phyloP scores from a whole-genome alignment of 2,329 filamentous ascomycete genomes.

The Drechslerella coelobrocha region DNA sequence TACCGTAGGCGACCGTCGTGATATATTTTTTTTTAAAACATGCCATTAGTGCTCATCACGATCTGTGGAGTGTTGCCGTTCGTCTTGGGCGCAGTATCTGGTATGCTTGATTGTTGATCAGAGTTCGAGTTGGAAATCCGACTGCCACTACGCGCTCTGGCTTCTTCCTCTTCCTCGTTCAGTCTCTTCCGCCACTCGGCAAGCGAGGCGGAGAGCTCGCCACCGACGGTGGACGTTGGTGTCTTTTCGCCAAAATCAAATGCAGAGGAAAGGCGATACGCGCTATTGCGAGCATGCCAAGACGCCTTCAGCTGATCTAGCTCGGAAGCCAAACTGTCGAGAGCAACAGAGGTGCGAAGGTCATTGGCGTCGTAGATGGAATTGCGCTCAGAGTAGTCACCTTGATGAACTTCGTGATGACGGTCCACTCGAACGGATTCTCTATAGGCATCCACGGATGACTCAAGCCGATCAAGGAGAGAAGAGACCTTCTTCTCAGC shows the following conservation, averaged over 20 bases:
- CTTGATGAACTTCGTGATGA: slow-evolving; percentile 42
- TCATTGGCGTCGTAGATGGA: slow-evolving; percentile 58
- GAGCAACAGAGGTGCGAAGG: slow-evolving; percentile 71
- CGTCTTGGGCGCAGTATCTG: slow-evolving; percentile 35
- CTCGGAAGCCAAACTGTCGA: slow-evolving; percentile 90
- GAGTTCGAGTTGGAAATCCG: slow-evolving; percentile 38
- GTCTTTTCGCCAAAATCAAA: slow-evolving; percentile 77
- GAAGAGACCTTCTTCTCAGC: slow-evolving; percentile 92
- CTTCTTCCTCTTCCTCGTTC: slow-evolving; percentile 54
- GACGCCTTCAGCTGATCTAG: slow-evolving; percentile 87
- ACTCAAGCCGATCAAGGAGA: slow-evolving; percentile 91
- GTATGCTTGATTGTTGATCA: slow-evolving; percentile 25
- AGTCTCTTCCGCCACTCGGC: slow-evolving; percentile 54
- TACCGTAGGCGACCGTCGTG: slow-evolving; percentile 20
- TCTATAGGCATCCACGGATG: slow-evolving; percentile 91
- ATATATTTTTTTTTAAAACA: slow-evolving; percentile 39
- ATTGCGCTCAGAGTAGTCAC: slow-evolving; percentile 56
- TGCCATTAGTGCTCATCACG: slow-evolving; percentile 34
- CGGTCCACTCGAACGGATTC: slow-evolving; percentile 63
- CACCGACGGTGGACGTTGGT: slow-evolving; percentile 56
- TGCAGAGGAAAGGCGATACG: slow-evolving; percentile 85
- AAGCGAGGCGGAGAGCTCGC: slow-evolving; percentile 55
- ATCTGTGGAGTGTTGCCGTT: slow-evolving; percentile 33
- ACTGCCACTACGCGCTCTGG: slow-evolving; percentile 51
- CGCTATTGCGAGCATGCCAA: slow-evolving; percentile 96